Conservation (phyloP, 345 rosid genomes). For the Eucalyptus fibrosa region DNA sequence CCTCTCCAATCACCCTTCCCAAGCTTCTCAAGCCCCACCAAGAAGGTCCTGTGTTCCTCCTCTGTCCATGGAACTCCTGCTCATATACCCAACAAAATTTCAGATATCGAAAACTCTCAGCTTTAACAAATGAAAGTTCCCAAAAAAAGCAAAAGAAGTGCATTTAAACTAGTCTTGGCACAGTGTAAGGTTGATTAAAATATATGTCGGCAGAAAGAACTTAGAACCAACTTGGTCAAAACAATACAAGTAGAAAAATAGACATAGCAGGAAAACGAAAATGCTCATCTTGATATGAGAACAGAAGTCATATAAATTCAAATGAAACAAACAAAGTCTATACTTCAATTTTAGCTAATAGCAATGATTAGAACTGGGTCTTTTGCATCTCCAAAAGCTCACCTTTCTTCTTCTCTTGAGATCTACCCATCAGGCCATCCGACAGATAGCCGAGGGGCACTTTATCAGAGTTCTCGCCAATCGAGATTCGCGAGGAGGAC, state of each 20-base stretch:
- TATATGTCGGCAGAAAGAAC: neutral
- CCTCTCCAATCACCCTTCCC: slow-evolving; percentile 69
- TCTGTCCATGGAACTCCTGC: slow-evolving; percentile 59
- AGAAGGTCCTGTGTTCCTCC: slow-evolving; percentile 42
- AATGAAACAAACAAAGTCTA: neutral
- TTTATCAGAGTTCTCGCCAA: slow-evolving; percentile 3
- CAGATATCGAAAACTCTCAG: neutral
- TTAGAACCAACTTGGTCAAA: neutral
- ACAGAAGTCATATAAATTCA: neutral
- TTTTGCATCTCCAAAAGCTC: neutral
- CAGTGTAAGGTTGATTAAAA: neutral
- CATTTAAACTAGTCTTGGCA: neutral
- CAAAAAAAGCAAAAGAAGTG: neutral
- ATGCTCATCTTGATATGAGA: neutral
- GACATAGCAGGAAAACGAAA: neutral
- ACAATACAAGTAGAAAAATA: neutral
- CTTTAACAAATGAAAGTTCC: neutral
- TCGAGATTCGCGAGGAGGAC: slow-evolving; percentile 12
- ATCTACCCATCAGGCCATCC: slow-evolving; percentile 15
- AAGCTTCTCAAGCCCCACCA: slow-evolving; percentile 37
- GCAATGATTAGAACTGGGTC: neutral
- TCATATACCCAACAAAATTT: neutral
- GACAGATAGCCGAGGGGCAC: slow-evolving; percentile 20
- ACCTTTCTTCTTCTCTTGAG: slow-evolving; percentile 41
- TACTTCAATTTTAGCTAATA: neutral